These are phyloP conservation scores for Hibiscus tridactylites DNA, from an alignment of 345 rosid species.

Conservation along the genomic window DNA sequence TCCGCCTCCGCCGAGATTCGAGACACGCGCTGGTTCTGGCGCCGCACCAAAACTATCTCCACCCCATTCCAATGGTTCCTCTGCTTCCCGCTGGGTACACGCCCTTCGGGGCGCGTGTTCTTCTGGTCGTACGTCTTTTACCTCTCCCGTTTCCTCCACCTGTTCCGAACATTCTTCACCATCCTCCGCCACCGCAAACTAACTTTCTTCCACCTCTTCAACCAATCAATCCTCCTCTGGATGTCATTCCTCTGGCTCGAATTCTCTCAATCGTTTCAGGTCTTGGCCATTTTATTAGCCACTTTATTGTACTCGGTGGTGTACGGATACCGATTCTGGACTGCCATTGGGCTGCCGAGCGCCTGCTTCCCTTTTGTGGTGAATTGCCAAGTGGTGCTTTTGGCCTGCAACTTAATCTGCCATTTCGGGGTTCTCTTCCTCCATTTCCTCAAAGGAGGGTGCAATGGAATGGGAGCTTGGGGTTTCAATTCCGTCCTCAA, in stretches of 20 bases:
- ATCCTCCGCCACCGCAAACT: conserved; percentile 44
- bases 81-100: conserved; percentile 91
- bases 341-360: conserved; percentile 63
- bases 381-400: conserved; percentile 50
- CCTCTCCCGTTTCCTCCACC: conserved; percentile 78
- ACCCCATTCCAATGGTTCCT: conserved; percentile 83
- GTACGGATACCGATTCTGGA: conserved; percentile 95
- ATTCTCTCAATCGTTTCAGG: conserved; percentile 83
- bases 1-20: conserved; percentile 76
- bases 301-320: conserved; percentile 62
- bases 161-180: conserved; percentile 59
- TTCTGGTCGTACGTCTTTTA: conserved; percentile 93
- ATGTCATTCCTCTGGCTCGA: conserved; percentile 93
- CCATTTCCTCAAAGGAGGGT: conserved; percentile 79
- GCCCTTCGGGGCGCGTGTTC: conserved; percentile 97
- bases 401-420: conserved; percentile 61
- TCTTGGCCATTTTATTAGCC: conserved; percentile 56
- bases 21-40: conserved; percentile 87
- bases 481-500: conserved; percentile 67
- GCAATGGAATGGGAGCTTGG: conserved; percentile 94
- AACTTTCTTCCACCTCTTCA: conserved; percentile 50
- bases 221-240: conserved; percentile 58
- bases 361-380: conserved; percentile 66
- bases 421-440: conserved; percentile 68
- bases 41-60: conserved; percentile 36